Evolutionary conservation across 805 yeast species (phyloP).

Genomic region (Metschnikowia kofuensis): DNA sequence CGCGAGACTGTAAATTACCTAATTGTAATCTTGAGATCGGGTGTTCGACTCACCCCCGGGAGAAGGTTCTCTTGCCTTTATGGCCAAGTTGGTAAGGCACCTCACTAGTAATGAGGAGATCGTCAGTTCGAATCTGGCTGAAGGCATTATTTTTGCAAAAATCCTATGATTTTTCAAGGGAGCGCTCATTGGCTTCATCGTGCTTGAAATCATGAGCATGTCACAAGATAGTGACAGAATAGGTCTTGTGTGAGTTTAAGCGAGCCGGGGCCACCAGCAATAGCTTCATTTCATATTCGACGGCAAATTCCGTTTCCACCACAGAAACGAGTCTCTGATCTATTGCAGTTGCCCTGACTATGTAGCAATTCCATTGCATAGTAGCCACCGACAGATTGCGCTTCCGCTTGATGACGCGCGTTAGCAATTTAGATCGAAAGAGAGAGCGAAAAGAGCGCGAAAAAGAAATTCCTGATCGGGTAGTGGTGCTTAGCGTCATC

Average conservation of each 20-base stretch:
- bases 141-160: conserved; percentile 22
- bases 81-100: conserved; percentile 31
- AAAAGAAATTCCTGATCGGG: conserved; percentile 1
- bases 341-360: neutral
- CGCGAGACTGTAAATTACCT: conserved; percentile 45
- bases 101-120: conserved; percentile 27
- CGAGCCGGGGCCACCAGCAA: neutral
- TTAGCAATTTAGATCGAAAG: too few relatives aligned
- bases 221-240: too few relatives aligned
- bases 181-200: too few relatives aligned
- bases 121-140: conserved; percentile 29
- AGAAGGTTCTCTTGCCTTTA: conserved; percentile 27
- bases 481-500: neutral
- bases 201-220: too few relatives aligned
- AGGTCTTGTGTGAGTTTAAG: conserved; percentile 6
- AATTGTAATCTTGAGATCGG: conserved; percentile 46
- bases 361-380: neutral
- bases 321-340: neutral
- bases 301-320: neutral
- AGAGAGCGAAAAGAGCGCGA: neutral
- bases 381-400: neutral
- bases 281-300: neutral
- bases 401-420: neutral
- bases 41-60: conserved; percentile 52
- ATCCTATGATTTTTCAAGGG: too few relatives aligned